A percentile compares a stretch with the other conserved stretches of the same genome.
phyloP scores from a whole-genome alignment of 2,329 filamentous ascomycete genomes.

The Fusarium nematophilum region DNA sequence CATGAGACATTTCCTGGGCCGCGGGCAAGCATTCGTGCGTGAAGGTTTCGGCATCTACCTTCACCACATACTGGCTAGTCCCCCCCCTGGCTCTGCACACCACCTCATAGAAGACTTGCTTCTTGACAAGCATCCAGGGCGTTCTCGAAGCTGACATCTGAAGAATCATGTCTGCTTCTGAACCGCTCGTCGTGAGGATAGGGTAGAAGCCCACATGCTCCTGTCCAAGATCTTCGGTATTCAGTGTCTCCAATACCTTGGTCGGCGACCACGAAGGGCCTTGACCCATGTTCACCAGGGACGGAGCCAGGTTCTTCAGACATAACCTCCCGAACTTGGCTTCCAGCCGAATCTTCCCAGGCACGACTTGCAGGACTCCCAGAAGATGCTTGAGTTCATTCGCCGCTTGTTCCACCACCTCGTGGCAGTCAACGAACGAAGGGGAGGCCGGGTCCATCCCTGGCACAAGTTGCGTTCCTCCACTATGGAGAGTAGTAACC shows the following conservation, averaged over 20 bases:
- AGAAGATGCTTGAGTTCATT: slow-evolving; percentile 22
- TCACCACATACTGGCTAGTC: slow-evolving; percentile 32
- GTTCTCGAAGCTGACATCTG: slow-evolving; percentile 19
- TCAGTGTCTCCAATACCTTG: slow-evolving; percentile 16
- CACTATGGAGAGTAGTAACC: background rate
- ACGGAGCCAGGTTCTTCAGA: slow-evolving; percentile 32
- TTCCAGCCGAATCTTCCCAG: slow-evolving; percentile 42
- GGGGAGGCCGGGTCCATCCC: slow-evolving; percentile 12
- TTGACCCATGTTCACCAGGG: slow-evolving; percentile 32
- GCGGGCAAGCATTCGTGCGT: slow-evolving; percentile 33
- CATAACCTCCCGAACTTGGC: slow-evolving; percentile 47
- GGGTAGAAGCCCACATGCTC: slow-evolving; percentile 42
- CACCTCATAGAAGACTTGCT: slow-evolving; percentile 43
- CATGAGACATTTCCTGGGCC: slow-evolving; percentile 31
- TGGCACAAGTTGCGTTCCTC: slow-evolving; percentile 3
- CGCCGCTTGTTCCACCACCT: slow-evolving; percentile 25
- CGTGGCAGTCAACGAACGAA: background rate
- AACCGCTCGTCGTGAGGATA: slow-evolving; percentile 42
- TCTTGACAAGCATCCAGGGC: slow-evolving; percentile 33
- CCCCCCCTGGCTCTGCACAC: slow-evolving; percentile 28
- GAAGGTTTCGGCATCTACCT: slow-evolving; percentile 44
- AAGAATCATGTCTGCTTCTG: slow-evolving; percentile 41
- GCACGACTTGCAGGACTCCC: slow-evolving; percentile 33
- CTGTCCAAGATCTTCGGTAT: slow-evolving; percentile 7
- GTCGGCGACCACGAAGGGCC: slow-evolving; percentile 32